A percentile compares a stretch with the other conserved stretches of the same genome.
phyloP scores from a whole-genome alignment of 345 rosid genomes.

The Ceriops decandra region DNA sequence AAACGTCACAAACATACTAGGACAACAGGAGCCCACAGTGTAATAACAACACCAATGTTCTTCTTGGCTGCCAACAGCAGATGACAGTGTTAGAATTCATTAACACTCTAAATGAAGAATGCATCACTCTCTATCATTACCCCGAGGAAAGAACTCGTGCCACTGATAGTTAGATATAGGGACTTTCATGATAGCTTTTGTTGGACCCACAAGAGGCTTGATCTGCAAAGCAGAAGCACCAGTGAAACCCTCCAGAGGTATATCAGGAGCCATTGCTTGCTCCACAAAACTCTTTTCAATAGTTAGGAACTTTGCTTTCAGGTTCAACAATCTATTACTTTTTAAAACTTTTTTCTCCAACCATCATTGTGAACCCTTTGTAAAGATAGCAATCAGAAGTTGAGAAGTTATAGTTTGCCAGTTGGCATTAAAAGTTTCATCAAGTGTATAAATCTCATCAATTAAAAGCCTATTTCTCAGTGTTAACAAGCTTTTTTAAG shows the following conservation, averaged over 20 bases:
- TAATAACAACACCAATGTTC: slow-evolving; percentile 49
- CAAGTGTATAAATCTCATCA: too few relatives aligned
- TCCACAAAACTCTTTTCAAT: not conserved
- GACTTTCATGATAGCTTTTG: slow-evolving; percentile 48
- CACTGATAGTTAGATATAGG: slow-evolving; percentile 38
- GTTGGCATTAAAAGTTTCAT: too few relatives aligned
- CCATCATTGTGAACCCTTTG: too few relatives aligned
- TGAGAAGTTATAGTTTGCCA: too few relatives aligned
- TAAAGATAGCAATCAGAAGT: too few relatives aligned
- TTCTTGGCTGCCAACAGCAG: slow-evolving; percentile 39
- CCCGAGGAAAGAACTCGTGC: slow-evolving; percentile 67
- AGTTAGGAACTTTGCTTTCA: not conserved
- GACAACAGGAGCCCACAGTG: slow-evolving; percentile 53
- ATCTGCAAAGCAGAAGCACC: slow-evolving; percentile 35
- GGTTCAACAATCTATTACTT: too few relatives aligned
- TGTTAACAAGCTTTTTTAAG: too few relatives aligned
- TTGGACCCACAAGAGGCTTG: slow-evolving; percentile 58
- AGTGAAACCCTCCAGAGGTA: not conserved
- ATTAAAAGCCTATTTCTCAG: too few relatives aligned
- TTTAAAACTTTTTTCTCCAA: too few relatives aligned
- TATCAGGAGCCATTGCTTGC: not conserved
- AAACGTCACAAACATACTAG: slow-evolving; percentile 29
- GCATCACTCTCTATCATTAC: slow-evolving; percentile 27
- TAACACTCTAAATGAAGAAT: not conserved
- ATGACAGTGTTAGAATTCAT: slow-evolving; percentile 8